Conservation (phyloP, 208 protist species). For the Vickermania ingenoplastis region DNA sequence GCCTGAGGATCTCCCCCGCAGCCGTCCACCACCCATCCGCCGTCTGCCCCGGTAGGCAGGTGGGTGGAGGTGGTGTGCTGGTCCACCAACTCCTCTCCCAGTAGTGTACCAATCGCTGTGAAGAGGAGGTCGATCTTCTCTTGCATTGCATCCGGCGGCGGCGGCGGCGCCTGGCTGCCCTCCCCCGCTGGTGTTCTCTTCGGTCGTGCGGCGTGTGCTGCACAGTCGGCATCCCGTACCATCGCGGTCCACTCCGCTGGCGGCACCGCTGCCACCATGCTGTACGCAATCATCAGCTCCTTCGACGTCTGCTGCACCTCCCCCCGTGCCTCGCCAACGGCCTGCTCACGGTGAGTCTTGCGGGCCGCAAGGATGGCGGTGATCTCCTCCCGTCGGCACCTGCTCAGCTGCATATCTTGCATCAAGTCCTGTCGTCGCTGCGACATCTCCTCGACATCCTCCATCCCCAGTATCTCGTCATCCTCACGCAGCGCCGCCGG, state of each 20-base stretch:
- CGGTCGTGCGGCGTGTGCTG: not conserved
- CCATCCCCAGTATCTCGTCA: not conserved
- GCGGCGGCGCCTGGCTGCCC: not conserved
- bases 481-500: not conserved
- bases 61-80: not conserved
- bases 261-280: not conserved
- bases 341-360: not conserved
- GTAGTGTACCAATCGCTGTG: not conserved
- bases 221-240: not conserved
- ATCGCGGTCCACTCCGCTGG: not conserved
- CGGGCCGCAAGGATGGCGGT: not conserved
- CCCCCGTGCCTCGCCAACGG: not conserved
- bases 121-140: not conserved
- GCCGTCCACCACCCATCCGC: too few relatives aligned
- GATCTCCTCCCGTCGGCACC: not conserved
- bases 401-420: not conserved
- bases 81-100: not conserved
- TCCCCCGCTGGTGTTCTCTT: not conserved
- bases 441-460: not conserved
- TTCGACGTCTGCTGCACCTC: not conserved
- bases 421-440: not conserved
- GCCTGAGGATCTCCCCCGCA: not conserved
- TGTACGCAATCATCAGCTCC: not conserved
- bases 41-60: too few relatives aligned
- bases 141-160: too few relatives aligned